Conservation (phyloP, 139 green algal species). For the Yamagishiella unicocca region DNA sequence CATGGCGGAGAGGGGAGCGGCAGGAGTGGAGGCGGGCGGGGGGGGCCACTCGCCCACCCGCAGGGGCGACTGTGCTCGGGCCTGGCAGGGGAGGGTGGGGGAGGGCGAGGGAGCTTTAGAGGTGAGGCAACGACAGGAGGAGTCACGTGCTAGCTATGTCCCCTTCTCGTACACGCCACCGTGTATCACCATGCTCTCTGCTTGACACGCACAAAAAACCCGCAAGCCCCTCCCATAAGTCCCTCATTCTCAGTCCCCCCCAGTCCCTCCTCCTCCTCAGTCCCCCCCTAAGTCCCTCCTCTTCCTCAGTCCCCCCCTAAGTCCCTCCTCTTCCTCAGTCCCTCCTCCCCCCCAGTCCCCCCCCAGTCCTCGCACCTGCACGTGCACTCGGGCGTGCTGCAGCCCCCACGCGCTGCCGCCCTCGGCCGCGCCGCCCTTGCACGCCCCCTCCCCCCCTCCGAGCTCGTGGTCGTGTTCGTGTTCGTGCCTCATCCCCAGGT, state of each 20-base stretch:
- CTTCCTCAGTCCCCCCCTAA: no score
- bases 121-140: no score
- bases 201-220: not conserved
- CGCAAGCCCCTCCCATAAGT: not conserved
- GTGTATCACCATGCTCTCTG: no score
- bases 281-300: no score
- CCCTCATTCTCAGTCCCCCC: not conserved
- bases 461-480: not conserved
- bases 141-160: no score
- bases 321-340: no score
- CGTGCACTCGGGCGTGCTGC: slow-evolving; percentile 13
- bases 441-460: not conserved
- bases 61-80: not conserved
- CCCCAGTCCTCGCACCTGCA: not conserved
- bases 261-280: no score
- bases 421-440: no score
- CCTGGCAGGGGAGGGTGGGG: not conserved
- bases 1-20: slow-evolving; percentile 12
- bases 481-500: not conserved
- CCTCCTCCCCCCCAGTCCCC: not conserved
- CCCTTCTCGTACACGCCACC: no score
- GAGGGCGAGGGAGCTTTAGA: not conserved
- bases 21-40: not conserved
- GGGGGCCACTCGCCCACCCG: slow-evolving; percentile 20
- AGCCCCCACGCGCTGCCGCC: not conserved